Evolutionary conservation across 345 rosid species (phyloP).

Genomic region (Excoecaria agallocha): DNA sequence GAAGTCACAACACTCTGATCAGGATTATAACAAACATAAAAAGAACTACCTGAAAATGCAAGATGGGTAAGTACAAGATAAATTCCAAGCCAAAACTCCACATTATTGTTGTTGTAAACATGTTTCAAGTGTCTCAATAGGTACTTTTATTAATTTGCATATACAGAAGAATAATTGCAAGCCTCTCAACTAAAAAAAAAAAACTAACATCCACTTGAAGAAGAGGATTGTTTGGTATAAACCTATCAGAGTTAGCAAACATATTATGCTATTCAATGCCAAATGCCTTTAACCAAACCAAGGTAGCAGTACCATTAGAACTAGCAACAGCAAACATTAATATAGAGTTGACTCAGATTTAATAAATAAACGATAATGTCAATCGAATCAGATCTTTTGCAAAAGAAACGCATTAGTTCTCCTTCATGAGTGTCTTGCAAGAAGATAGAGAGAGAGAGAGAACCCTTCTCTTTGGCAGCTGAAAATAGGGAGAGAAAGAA

Average conservation of each 20-base stretch:
- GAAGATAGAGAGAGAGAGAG: too few relatives aligned
- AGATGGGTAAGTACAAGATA: not conserved
- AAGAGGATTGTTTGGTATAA: not conserved
- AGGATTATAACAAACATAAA: constrained; percentile 4
- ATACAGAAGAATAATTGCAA: not conserved
- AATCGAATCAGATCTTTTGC: not conserved
- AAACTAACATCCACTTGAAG: not conserved
- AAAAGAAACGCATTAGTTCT: not conserved
- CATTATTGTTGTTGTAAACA: not conserved
- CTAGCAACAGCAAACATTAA: not conserved
- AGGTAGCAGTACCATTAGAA: not conserved
- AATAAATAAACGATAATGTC: not conserved
- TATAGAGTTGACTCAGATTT: not conserved
- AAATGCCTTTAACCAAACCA: too few relatives aligned
- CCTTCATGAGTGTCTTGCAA: not conserved
- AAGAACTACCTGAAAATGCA: not conserved
- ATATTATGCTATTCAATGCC: too few relatives aligned
- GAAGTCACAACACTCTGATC: constrained; percentile 12
- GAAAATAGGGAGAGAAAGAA: not conserved
- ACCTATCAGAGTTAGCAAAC: not conserved
- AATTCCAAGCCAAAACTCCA: not conserved
- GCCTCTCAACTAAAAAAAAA: not conserved
- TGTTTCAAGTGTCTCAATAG: not conserved
- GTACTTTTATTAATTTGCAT: not conserved
- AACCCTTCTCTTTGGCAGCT: too few relatives aligned